phyloP scores from a whole-genome alignment of 495 filamentous ascomycete species.

The Hypoxylon subgilvum region DNA sequence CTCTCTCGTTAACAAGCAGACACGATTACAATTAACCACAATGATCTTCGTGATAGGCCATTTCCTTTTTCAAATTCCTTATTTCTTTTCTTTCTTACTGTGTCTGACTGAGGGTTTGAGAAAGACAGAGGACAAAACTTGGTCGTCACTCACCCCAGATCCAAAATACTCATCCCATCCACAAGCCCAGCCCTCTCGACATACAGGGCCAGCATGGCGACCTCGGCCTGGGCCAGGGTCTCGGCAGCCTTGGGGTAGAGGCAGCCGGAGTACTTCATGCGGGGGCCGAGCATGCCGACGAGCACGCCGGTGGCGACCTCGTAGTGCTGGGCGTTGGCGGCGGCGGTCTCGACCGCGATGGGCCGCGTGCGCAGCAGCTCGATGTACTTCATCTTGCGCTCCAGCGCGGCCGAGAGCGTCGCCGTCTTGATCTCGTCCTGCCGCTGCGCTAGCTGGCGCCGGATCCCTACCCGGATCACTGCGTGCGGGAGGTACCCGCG shows the following conservation, averaged over 20 bases:
- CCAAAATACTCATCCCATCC: constrained; percentile 66
- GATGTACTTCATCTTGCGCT: constrained; percentile 64
- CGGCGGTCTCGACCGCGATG: constrained; percentile 66
- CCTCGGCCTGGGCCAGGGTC: constrained; percentile 66
- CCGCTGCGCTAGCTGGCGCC: constrained; percentile 60
- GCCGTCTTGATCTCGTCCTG: constrained; percentile 53
- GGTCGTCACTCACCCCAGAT: constrained; percentile 69
- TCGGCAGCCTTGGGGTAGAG: constrained; percentile 62
- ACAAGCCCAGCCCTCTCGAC: constrained; percentile 59
- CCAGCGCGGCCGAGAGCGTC: constrained; percentile 53
- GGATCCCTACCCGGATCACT: constrained; percentile 63
- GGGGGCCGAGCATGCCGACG: constrained; percentile 60
- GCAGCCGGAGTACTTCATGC: constrained; percentile 69
- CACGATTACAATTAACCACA: too few relatives aligned
- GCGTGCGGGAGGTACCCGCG: constrained; percentile 63
- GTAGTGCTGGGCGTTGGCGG: constrained; percentile 70
- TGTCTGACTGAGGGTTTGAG: too few relatives aligned
- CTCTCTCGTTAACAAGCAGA: too few relatives aligned
- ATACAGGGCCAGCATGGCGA: constrained; percentile 67
- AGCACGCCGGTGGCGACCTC: constrained; percentile 68
- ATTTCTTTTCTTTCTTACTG: too few relatives aligned
- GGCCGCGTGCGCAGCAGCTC: constrained; percentile 55
- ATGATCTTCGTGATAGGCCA: too few relatives aligned
- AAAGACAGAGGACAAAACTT: neutral
- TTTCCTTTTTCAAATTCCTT: too few relatives aligned